Percentiles rank a stretch among this genome's conserved stretches.
These are phyloP conservation scores for Cryptococcus sp. DNA, from an alignment of 1,284 basidiomycete species.

Conservation along the genomic window DNA sequence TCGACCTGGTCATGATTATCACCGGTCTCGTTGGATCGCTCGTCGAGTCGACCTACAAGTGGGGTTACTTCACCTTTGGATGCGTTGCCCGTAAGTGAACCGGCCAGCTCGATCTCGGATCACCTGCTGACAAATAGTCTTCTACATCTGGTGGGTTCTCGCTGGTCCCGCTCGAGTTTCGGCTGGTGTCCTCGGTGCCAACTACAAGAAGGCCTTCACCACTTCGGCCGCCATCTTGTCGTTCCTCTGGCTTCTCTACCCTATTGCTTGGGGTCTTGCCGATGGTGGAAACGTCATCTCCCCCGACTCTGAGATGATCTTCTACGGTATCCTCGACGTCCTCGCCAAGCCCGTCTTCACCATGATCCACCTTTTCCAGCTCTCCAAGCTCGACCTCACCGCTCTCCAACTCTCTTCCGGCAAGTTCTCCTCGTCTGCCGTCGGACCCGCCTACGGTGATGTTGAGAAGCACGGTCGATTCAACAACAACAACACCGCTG, in stretches of 20 bases:
- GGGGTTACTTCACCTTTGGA: conserved; percentile 52
- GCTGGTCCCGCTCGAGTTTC: conserved; percentile 33
- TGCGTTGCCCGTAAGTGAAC: conserved; percentile 43
- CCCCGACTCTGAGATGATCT: conserved; percentile 48
- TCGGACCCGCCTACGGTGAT: conserved; percentile 9
- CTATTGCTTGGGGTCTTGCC: conserved; percentile 47
- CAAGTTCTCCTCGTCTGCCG: conserved; percentile 25
- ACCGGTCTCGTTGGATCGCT: conserved; percentile 55
- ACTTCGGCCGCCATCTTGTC: conserved; percentile 48
- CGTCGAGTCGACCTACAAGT: conserved; percentile 53
- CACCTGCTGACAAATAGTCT: conserved; percentile 33
- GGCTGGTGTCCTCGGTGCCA: conserved; percentile 25
- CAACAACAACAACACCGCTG: conserved; percentile 1
- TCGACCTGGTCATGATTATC: conserved; percentile 52
- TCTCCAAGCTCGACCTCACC: conserved; percentile 32
- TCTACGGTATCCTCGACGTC: conserved; percentile 59
- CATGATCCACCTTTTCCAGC: conserved; percentile 24
- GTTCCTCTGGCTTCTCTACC: conserved; percentile 55
- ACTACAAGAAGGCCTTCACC: conserved; percentile 48
- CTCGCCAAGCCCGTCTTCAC: conserved; percentile 53
- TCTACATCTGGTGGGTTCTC: conserved; percentile 53
- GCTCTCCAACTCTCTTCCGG: conserved; percentile 33
- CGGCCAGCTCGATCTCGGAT: conserved; percentile 49
- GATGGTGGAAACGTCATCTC: conserved; percentile 48
- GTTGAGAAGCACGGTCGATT: conserved; percentile 20